Base-by-base conservation (phyloP, 2,329 filamentous ascomycete genomes). In the Aspergillus sp. region DNA sequence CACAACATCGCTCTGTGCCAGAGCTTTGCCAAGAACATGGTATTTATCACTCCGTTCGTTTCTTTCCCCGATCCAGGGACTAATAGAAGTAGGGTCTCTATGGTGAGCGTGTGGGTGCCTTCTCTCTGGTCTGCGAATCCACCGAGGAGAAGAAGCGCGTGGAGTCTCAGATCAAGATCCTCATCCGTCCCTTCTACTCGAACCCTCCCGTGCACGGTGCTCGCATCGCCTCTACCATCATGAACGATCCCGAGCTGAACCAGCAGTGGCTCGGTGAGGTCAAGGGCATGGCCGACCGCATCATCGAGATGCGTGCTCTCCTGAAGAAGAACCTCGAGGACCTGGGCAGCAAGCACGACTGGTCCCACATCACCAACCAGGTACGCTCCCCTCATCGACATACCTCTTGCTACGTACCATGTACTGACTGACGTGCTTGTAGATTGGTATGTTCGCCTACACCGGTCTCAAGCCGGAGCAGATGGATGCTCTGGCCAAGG, bases 11-110 rank as follows among this genome's bases (percentile, higher is more conserved):
- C 86, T 70, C 85, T 97, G 58, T 88, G 89, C 67, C 93, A 97
- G 80, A 94, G 89, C 49, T 97, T 97, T 75, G 93, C 93, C 73
- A 97, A 97, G 88, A 99, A 99, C 85, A 97, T 99, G 93, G 87
- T 89, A 75, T 20, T 17, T 10, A 5, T 6, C 11, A 13, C 36
- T 21, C 34, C 6, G 9, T 11, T 21, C 3, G 14, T 32, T 17
- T 25, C 16, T 4, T 2, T 10, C 25, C 25, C 13, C 7, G 3
- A 19, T 47, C 6, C 13, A 5, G 7, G n/a, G 19, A 41, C 13
- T 16, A 40, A 17, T 5, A 17, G n/a, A 10, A n/a, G 16, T 54
- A 90, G 88, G 94, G 94, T 78, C 89, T 99, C 58, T 97, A 99
- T 73, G 94, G 94, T 71, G 94, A 99, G 83, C 93, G 94, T 78